Evolutionary conservation across 192 early-diverging fungal species (phyloP).

Genomic region (Lobosporangium transversale): DNA sequence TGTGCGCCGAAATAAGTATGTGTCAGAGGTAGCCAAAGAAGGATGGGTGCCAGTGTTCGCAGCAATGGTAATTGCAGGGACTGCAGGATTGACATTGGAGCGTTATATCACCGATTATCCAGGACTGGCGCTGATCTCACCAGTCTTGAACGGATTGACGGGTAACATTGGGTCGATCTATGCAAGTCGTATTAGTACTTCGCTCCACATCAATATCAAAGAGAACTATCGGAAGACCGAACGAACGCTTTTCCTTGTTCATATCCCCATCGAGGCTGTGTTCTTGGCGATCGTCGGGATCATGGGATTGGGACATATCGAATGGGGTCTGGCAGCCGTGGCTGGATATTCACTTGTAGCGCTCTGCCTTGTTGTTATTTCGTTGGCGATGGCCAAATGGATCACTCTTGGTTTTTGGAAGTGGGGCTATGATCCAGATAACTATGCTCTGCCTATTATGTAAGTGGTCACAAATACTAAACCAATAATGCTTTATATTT

Average conservation of each 20-base stretch:
- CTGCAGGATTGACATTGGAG: conserved; percentile 74
- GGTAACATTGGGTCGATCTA: conserved; percentile 87
- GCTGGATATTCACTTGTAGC: conserved; percentile 15
- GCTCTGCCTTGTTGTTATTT: conserved; percentile 50
- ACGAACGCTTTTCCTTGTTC: conserved; percentile 69
- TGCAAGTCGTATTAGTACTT: conserved; percentile 78
- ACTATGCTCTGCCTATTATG: conserved; percentile 72
- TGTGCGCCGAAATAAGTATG: conserved; percentile 69
- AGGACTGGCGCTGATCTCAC: conserved; percentile 73
- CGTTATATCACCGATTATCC: conserved; percentile 71
- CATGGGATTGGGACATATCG: conserved; percentile 25
- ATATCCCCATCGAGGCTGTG: conserved; percentile 72
- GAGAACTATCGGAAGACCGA: conserved; percentile 63
- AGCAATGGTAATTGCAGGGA: conserved; percentile 78
- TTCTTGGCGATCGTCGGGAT: conserved; percentile 57
- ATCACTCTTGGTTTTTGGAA: conserved; percentile 71
- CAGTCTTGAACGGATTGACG: conserved; percentile 73
- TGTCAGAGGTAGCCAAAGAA: conserved; percentile 68
- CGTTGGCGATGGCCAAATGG: conserved; percentile 65
- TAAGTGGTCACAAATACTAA: conserved; percentile 47
- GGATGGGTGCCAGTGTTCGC: conserved; percentile 83
- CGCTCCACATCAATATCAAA: conserved; percentile 65
- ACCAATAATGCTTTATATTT: not conserved
- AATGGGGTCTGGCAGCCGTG: conserved; percentile 18
- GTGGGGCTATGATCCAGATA: conserved; percentile 81